Base-by-base conservation (phyloP, 345 rosid species). In the Eucalyptus virginea region DNA sequence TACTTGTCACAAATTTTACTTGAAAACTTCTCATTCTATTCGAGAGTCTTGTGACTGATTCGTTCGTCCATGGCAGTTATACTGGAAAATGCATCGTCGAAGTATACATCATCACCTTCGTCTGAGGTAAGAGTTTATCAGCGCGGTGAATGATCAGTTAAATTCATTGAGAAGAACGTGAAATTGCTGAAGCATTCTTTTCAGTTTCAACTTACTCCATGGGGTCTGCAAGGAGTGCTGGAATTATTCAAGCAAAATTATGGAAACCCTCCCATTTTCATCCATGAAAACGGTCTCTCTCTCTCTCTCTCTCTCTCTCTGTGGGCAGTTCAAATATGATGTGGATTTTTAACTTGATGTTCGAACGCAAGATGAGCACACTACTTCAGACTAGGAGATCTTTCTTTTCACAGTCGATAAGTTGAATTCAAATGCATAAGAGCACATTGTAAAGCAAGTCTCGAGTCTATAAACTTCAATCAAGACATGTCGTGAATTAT, bases 221-320 rank as follows among this genome's bases (percentile, higher is more conserved):
- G 89, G 91, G 67, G 77, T 44, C 88, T 90, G 34, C 56, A 90
- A 86, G 86, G 69, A 24, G 65, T 90, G 88, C 89, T 90, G 77
- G 89, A 90, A 30, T 88, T 88, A 28, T 86, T 90, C 88, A 86
- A 86, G 81, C 91, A 88, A 72, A 83, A 50, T 40, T 90, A 90
- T n/a, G 91, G 90, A 67, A 90, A 88, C 80, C 91, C 90, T 58
- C 87, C 89, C 4, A 86, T 90, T 45, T 90, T 48, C 88, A 86
- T 90, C 81, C 91, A 88, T n/a, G 91, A 90, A 72, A 90, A 69
- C 50, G 91, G 91, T 90, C 26, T 60, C 44, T 89, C 81, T 81
- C 67, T 50, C 52, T 50, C 51, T 49, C 50, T 49, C 51, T 49
- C 51, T 15, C 52, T 50, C 52, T 50, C 54, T 51, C 11, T 44